Base-by-base conservation (phyloP, 2,329 filamentous ascomycete genomes). In the Diplodia corticola region DNA sequence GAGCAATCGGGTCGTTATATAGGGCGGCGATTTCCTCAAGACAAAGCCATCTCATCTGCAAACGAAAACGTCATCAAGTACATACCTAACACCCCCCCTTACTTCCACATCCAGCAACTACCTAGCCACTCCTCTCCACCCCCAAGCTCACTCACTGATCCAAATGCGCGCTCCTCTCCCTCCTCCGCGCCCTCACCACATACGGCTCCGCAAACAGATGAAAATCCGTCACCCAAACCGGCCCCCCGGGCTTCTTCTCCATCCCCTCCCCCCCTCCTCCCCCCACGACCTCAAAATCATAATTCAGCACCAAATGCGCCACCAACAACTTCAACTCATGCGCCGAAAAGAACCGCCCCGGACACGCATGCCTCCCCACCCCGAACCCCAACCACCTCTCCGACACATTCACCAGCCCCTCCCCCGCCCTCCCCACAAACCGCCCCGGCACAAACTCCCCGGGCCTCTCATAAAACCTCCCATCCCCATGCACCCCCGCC, bases 401-500 rank as follows among this genome's bases (percentile, higher is more conserved):
- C 40, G 81, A 83, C 1, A 85, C 86, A 5, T 83, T 84, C 13
- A 86, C 82, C 77, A 88, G 81, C 3, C 83, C 81, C 17, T 82
- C 69, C 72, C 82, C 79, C 50, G 79, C 81, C 63, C 71, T 74
- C 35, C 72, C 69, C 71, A 9, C 73, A 69, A 48, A 75, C 72
- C 9, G 71, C 44, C 72, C 73, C n/a, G 69, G 73, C n/a, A 64
- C 55, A 6, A 63, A 63, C 9, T 22, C 40, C 10, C 68, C 64
- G 4, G 70, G 63, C 3, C 68, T 55, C 1, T 67, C 68, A 22
- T 73, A 67, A 13, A 73, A 35, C 3, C 69, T 68, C 1, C 65
- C 59, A 35, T 75, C 73, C 10, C 60, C 17, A 30, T 67, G 59
- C 9, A 65, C 50, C 68, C 12, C 73, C 70, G 50, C 69, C 67